Evolutionary conservation across 768 basidiomycete genomes (phyloP).

Genomic region (Amanita rubescens): DNA sequence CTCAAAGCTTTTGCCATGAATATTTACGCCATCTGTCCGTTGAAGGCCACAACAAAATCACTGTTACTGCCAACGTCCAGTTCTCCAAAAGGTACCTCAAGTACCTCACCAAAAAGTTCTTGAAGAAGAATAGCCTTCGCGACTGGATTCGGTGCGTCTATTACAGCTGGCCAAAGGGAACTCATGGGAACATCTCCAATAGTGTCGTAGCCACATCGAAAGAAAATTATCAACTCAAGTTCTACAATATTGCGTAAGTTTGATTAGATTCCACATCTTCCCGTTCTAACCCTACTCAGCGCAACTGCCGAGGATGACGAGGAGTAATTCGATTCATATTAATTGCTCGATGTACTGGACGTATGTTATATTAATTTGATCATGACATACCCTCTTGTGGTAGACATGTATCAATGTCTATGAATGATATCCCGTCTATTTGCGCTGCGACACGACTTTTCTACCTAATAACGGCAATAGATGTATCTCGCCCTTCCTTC

Average conservation of each 20-base stretch:
- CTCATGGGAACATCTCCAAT: slow-evolving; percentile 6
- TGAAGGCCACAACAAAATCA: slow-evolving; percentile 73
- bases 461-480: not conserved
- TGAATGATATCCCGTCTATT: too few species aligned
- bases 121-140: slow-evolving; percentile 94
- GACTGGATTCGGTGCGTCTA: slow-evolving; percentile 87
- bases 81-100: slow-evolving; percentile 98
- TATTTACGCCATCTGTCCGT: slow-evolving; percentile 3
- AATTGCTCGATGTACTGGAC: not conserved
- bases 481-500: slow-evolving; percentile 29
- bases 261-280: not conserved
- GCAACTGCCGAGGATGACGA: slow-evolving; percentile 24
- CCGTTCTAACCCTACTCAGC: slow-evolving; percentile 3
- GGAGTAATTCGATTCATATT: slow-evolving; percentile 13
- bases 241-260: slow-evolving; percentile 88
- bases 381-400: not conserved
- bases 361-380: not conserved
- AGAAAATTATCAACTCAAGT: slow-evolving; percentile 89
- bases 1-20: not conserved
- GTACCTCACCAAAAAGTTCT: slow-evolving; percentile 98
- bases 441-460: too few species aligned
- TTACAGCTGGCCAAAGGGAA: not conserved
- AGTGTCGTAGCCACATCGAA: slow-evolving; percentile 91
- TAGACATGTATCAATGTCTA: too few species aligned
- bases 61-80: slow-evolving; percentile 77